These are phyloP conservation scores for Pezicula rhizophila DNA, from an alignment of 2,329 filamentous ascomycete genomes.

Conservation along the genomic window DNA sequence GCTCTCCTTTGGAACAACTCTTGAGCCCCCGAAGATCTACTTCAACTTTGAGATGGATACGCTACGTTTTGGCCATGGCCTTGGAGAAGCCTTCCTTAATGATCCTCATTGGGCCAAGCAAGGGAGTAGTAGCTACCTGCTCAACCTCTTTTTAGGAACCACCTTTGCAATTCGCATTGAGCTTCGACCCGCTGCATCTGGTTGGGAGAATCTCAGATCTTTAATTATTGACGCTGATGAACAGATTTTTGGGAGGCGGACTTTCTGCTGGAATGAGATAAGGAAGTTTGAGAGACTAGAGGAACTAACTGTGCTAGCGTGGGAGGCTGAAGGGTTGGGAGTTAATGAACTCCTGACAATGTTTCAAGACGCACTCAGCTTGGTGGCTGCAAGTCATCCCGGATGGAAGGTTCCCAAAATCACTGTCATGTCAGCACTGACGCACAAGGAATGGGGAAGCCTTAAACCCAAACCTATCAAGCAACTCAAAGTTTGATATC, in stretches of 20 bases:
- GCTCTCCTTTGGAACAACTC: slow-evolving; percentile 8
- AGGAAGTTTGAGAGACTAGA: slow-evolving; percentile 8
- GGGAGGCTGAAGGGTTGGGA: slow-evolving; percentile 7
- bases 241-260: slow-evolving; percentile 10
- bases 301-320: slow-evolving; percentile 11
- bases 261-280: slow-evolving; percentile 16
- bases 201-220: slow-evolving; percentile 12
- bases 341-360: slow-evolving; percentile 2
- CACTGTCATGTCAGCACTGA: slow-evolving; percentile 3
- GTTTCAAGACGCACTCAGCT: slow-evolving; percentile 5
- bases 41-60: slow-evolving; percentile 15
- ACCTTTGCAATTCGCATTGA: slow-evolving; percentile 3
- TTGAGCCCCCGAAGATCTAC: slow-evolving; percentile 11
- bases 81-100: neutral
- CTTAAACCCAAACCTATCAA: too few species aligned
- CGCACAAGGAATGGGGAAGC: slow-evolving; percentile 4
- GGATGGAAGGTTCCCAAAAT: slow-evolving; percentile 11
- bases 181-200: neutral
- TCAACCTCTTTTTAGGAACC: slow-evolving; percentile 15
- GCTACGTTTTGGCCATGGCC: slow-evolving; percentile 9
- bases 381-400: slow-evolving; percentile 3
- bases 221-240: slow-evolving; percentile 13
- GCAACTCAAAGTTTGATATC: too few species aligned
- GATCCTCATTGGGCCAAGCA: neutral
- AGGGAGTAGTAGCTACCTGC: slow-evolving; percentile 4